Evolutionary conservation across 2,329 filamentous ascomycete species (phyloP).

Genomic region (Colletotrichum lentis): DNA sequence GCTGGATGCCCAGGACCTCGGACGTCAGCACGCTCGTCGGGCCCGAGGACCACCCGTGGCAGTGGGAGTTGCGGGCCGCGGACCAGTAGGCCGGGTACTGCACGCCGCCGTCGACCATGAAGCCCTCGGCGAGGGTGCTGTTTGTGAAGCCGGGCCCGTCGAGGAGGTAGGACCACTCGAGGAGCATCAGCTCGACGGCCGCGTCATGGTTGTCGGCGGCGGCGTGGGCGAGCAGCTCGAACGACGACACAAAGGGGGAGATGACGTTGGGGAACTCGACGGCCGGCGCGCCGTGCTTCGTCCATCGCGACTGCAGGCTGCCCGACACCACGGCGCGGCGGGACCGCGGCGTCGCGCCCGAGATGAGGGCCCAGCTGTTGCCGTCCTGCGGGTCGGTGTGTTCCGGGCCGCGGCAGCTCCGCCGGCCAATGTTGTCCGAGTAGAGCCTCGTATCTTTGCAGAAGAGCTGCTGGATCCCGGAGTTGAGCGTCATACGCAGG

Average conservation of each 20-base stretch:
- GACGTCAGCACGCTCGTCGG: constrained; percentile 46
- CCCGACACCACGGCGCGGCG: constrained; percentile 44
- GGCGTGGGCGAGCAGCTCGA: constrained; percentile 50
- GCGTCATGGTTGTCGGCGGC: constrained; percentile 48
- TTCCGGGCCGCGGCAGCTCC: constrained; percentile 45
- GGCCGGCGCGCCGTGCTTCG: constrained; percentile 55
- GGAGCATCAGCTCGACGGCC: constrained; percentile 53
- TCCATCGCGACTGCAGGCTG: constrained; percentile 53
- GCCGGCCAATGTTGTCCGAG: constrained; percentile 54
- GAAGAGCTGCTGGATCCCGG: constrained; percentile 41
- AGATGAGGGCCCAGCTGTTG: constrained; percentile 57
- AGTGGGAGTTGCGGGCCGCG: constrained; percentile 46
- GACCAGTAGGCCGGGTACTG: constrained; percentile 47
- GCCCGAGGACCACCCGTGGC: constrained; percentile 50
- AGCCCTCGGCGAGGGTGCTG: constrained; percentile 54
- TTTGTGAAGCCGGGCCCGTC: constrained; percentile 52
- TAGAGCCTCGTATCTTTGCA: constrained; percentile 49
- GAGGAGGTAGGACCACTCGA: constrained; percentile 53
- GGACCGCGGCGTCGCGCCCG: constrained; percentile 39
- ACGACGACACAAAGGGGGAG: constrained; percentile 48
- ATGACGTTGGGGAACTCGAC: constrained; percentile 50
- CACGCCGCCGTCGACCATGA: constrained; percentile 48
- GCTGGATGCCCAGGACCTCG: constrained; percentile 44
- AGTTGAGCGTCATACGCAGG: constrained; percentile 36
- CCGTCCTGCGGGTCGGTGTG: constrained; percentile 60